Evolutionary conservation across 1,139 yeast species (phyloP), one percentile per base, ranked within the genome.

Genomic region (Kodamaea fungicola): DNA sequence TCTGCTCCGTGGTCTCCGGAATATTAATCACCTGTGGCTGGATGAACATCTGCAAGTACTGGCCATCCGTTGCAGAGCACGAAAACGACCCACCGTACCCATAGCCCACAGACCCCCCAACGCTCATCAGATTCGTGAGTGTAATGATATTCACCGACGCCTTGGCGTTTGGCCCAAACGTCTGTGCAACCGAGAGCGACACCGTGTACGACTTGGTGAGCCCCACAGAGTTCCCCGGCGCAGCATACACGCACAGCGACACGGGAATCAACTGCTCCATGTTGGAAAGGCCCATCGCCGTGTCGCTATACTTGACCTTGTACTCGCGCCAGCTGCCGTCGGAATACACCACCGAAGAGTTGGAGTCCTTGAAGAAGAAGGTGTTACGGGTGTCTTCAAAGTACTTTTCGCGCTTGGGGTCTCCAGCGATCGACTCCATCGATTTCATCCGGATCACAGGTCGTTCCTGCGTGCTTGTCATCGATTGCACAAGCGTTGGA

Each of bases 221-320:
- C 16, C 12, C 9, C 3, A 34, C 36, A 22, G 9, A 8, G 26
- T 32, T 37, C 4, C 35, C 39, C 7, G 25, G 25, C 5, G 33
- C 33, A 4, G 41, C 31, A 30, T 28, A 26, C 8, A 35, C 22
- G 13, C 43, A 40, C 29, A 22, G 30, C 8, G 41, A 37, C 6
- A 40, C 43, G 3, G 43, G 43, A 22, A 40, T 28, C 22, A 40
- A 28, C n/a, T 30, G 9, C 9, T 37, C 27, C 21, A 26, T n/a
- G 4, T 31, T 29, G 12, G 4, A 2, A 6, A n/a, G 24, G 19
- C 16, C 29, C 8, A 27, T 12, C 8, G 12, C 8, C 8, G 32
- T 32, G 8, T 28, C 23, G 10, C 13, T 9, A 6, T n/a, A 12
- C 13, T 34, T 32, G 8, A 29, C 30, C 6, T 29, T 19, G 23